These are phyloP conservation scores for Camptophora hylomeconis DNA, from an alignment of 2,329 filamentous ascomycete species.

Conservation along the genomic window DNA sequence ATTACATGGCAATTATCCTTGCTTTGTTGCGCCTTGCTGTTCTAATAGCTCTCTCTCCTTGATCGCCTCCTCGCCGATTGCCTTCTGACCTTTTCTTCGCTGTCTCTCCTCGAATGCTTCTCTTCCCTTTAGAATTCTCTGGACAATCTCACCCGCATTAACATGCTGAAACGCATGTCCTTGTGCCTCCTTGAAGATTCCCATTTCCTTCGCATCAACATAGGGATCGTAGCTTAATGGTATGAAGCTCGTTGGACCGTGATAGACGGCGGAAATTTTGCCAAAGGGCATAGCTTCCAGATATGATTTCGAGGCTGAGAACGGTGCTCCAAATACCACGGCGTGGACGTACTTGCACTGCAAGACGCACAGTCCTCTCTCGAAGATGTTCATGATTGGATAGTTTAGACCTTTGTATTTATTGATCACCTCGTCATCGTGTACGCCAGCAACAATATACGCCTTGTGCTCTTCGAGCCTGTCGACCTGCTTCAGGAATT, in stretches of 20 bases:
- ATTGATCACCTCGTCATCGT: conserved; percentile 92
- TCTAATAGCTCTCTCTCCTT: conserved; percentile 50
- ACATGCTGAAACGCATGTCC: conserved; percentile 71
- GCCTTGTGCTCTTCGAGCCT: conserved; percentile 50
- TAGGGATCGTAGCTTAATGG: conserved; percentile 68
- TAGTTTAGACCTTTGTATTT: conserved; percentile 96
- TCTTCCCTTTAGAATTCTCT: conserved; percentile 74
- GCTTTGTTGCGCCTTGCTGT: conserved; percentile 26
- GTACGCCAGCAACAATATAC: conserved; percentile 84
- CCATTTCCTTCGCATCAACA: conserved; percentile 62
- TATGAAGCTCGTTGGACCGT: conserved; percentile 91
- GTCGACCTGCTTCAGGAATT: conserved; percentile 72
- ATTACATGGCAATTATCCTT: conserved; percentile 9
- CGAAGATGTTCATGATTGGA: conserved; percentile 98
- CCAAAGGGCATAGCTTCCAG: conserved; percentile 62
- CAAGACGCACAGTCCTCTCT: conserved; percentile 85
- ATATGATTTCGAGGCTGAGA: conserved; percentile 68
- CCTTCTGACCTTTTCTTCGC: conserved; percentile 78
- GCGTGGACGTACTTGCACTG: conserved; percentile 92
- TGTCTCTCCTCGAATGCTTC: conserved; percentile 86
- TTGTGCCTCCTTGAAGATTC: conserved; percentile 69
- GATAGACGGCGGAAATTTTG: conserved; percentile 70
- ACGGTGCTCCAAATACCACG: conserved; percentile 81
- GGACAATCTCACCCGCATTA: conserved; percentile 85
- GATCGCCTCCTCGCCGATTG: conserved; percentile 53